phyloP scores from a whole-genome alignment of 2,329 filamentous ascomycete genomes.

The Fusarium sp. region DNA sequence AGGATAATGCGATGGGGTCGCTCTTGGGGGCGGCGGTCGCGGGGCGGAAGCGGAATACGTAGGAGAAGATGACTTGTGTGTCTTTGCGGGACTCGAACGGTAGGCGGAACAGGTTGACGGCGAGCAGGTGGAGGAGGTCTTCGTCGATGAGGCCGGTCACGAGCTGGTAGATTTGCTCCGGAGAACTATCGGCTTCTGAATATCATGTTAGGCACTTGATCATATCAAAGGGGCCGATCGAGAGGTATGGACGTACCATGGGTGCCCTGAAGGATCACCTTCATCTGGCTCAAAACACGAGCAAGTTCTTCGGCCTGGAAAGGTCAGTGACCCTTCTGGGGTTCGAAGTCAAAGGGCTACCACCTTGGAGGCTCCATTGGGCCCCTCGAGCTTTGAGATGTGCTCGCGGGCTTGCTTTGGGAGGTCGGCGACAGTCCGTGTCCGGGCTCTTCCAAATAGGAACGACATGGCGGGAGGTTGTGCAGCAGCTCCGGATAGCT shows the following conservation, averaged over 20 bases:
- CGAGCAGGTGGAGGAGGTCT: constrained; percentile 87
- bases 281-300: constrained; percentile 90
- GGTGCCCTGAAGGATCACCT: constrained; percentile 91
- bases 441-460: constrained; percentile 65
- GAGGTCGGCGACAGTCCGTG: constrained; percentile 64
- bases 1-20: constrained; percentile 87
- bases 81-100: constrained; percentile 98
- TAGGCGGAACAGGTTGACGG: constrained; percentile 83
- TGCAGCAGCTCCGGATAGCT: background rate
- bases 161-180: constrained; percentile 88
- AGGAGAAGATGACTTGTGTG: constrained; percentile 94
- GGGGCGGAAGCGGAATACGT: constrained; percentile 90
- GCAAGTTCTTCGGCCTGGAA: constrained; percentile 85
- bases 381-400: constrained; percentile 64
- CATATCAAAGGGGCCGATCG: background rate
- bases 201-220: constrained; percentile 22
- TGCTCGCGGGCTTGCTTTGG: constrained; percentile 68
- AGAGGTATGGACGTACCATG: constrained; percentile 70
- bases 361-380: constrained; percentile 62
- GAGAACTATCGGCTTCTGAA: constrained; percentile 84
- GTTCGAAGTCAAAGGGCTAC: constrained; percentile 1
- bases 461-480: constrained; percentile 60
- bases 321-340: background rate
- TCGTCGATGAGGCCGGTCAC: constrained; percentile 88
- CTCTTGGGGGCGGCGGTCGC: constrained; percentile 73